These are phyloP conservation scores for Xylariomycetidae sp. DNA, from an alignment of 2,329 filamentous ascomycete species.

Conservation along the genomic window DNA sequence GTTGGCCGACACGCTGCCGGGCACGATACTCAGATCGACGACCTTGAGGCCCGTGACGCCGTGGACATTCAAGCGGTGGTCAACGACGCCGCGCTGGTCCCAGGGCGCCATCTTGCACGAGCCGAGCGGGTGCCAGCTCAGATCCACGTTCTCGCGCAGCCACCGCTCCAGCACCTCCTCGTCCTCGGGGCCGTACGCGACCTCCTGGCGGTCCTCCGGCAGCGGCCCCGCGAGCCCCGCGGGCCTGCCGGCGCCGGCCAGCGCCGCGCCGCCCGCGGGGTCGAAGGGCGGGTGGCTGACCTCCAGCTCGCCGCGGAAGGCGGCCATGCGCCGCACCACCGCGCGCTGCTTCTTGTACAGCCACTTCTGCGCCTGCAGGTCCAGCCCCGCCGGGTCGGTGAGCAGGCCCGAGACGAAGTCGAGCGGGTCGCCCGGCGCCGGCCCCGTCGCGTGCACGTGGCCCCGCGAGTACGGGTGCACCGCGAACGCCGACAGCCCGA, in stretches of 20 bases:
- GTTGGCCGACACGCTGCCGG: constrained; percentile 31
- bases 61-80: constrained; percentile 30
- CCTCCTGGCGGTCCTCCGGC: constrained; percentile 18
- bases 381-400: constrained; percentile 39
- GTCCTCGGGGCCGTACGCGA: constrained; percentile 42
- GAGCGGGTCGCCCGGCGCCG: constrained; percentile 2
- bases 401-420: constrained; percentile 7
- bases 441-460: constrained; percentile 50
- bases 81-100: constrained; percentile 31
- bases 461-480: constrained; percentile 57
- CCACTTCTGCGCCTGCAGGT: constrained; percentile 53
- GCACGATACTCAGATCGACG: constrained; percentile 24
- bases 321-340: constrained; percentile 48
- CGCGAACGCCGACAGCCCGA: constrained; percentile 47
- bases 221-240: constrained; percentile 18
- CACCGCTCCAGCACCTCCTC: constrained; percentile 35
- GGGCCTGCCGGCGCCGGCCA: constrained; percentile 22
- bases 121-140: constrained; percentile 30
- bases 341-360: constrained; percentile 58
- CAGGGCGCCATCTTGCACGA: constrained; percentile 26
- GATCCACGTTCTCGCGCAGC: constrained; percentile 26
- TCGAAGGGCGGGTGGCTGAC: constrained; percentile 37
- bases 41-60: constrained; percentile 31
- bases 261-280: constrained; percentile 31
- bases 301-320: constrained; percentile 40